phyloP scores from a whole-genome alignment of 1,139 yeast species.

The Yamadazyma sp. region DNA sequence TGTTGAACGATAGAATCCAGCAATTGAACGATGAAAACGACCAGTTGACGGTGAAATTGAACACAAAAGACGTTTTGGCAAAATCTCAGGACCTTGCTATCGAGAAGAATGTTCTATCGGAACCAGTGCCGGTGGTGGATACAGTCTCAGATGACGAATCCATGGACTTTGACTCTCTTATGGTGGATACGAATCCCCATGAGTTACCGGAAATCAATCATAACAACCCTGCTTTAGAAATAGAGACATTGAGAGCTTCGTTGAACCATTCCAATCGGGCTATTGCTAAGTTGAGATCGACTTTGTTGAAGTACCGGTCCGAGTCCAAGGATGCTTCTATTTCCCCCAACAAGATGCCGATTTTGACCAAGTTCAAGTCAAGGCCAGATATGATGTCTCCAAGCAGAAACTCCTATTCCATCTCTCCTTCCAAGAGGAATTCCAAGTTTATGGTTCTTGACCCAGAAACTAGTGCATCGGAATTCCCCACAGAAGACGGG shows the following conservation, averaged over 20 bases:
- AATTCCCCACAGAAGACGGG: conserved; percentile 23
- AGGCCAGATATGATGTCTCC: conserved; percentile 15
- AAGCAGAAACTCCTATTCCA: conserved; percentile 22
- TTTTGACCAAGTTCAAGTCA: conserved; percentile 22
- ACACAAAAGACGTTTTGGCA: background rate
- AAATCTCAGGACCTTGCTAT: conserved; percentile 10
- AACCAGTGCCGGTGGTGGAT: conserved; percentile 14
- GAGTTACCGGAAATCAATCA: conserved; percentile 39
- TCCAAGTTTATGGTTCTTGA: conserved; percentile 34
- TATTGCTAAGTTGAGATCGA: conserved; percentile 53
- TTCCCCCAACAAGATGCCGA: conserved; percentile 15
- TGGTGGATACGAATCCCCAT: conserved; percentile 30
- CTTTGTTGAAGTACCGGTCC: conserved; percentile 42
- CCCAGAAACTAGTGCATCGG: conserved; percentile 17
- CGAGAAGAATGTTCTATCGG: conserved; percentile 6
- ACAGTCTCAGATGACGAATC: conserved; percentile 28
- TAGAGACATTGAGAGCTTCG: conserved; percentile 67
- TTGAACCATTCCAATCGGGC: conserved; percentile 65
- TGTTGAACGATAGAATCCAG: conserved; percentile 49
- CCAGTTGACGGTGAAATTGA: conserved; percentile 44
- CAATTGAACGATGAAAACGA: conserved; percentile 68
- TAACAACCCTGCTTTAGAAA: conserved; percentile 55
- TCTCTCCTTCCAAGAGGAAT: conserved; percentile 39
- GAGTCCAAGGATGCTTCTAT: conserved; percentile 9
- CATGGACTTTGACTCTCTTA: conserved; percentile 34